Evolutionary conservation across 1,284 basidiomycete species (phyloP), one percentile per base, ranked within the genome.

Genomic region (Ustilago crameri): DNA sequence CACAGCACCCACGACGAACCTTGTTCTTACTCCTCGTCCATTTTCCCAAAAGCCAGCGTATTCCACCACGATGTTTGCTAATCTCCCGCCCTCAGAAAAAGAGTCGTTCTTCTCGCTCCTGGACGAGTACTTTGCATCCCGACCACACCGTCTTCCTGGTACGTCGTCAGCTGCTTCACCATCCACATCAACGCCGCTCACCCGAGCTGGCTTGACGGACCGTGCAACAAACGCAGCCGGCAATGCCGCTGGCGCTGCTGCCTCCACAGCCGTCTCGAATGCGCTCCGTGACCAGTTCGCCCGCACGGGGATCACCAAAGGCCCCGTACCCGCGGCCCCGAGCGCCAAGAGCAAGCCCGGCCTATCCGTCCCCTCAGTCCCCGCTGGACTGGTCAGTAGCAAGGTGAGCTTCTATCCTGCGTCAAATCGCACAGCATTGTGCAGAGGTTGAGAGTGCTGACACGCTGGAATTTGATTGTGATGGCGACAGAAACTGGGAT

Each of bases 61-160:
- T 30, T 7, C 30, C 12, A 12, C 41, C 10, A 57, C 24, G 49
- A 78, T 78, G 76, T 64, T 78, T 23, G 55, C 53, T 15, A 54
- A 53, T 35, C 50, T 74, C 3, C 70, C 73, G 4, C 18, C 46
- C 1, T 30, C 43, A 14, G 78, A 80, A 23, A 73, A 72, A 41
- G 42, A 72, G 35, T 76, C 76, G 9, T 79, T 80, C 46, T 80
- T 77, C 26, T 41, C 55, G 10, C 45, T 80, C 15, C 48, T 80
- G 18, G 78, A 80, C 57, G 76, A 79, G 40, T 80, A 80, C 62
- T 80, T 79, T 63, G 57, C 63, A 12, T 51, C 68, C 3, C 58
- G 78, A 2, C 78, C 78, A 15, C 73, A 80, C 42, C 50, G 67
- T 2, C 46, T 71, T 2, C 55, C 70, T n/a, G 1, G 37, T 5